A percentile compares a stretch with the other conserved stretches of the same genome.
Evolutionary conservation across 495 filamentous ascomycete species (phyloP).

Genomic region (Tuber microsphaerosporum): DNA sequence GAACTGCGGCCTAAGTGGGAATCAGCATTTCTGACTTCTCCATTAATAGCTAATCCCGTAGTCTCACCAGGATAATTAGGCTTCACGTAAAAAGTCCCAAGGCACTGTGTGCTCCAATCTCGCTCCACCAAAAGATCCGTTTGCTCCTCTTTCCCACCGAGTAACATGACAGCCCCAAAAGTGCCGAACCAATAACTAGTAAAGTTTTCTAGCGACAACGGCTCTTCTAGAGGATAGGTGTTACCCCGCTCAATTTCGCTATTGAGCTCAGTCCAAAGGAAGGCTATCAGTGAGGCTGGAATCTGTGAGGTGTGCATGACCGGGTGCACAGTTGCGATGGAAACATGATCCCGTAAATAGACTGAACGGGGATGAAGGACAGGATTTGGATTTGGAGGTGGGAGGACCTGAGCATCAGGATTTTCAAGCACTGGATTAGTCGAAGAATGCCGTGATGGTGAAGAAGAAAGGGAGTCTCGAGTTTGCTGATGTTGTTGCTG

Average conservation of each 20-base stretch:
- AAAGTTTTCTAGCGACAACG: slow-evolving; percentile 68
- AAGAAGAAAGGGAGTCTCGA: slow-evolving; percentile 33
- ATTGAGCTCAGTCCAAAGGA: slow-evolving; percentile 80
- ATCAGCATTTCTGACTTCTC: slow-evolving; percentile 9
- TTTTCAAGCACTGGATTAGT: slow-evolving; percentile 33
- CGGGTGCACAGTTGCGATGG: slow-evolving; percentile 82
- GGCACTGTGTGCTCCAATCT: slow-evolving; percentile 77
- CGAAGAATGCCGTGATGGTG: slow-evolving; percentile 38
- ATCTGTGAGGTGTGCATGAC: slow-evolving; percentile 69
- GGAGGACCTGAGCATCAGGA: slow-evolving; percentile 22
- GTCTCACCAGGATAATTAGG: slow-evolving; percentile 77
- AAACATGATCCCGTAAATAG: slow-evolving; percentile 80
- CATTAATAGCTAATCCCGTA: not conserved
- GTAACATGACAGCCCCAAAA: slow-evolving; percentile 87
- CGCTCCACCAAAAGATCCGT: slow-evolving; percentile 43
- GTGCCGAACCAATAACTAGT: slow-evolving; percentile 91
- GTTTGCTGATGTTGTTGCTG: slow-evolving; percentile 35
- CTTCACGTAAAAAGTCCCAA: slow-evolving; percentile 94
- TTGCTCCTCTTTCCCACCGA: slow-evolving; percentile 56
- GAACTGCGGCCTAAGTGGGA: slow-evolving; percentile 60
- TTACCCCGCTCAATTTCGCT: slow-evolving; percentile 93
- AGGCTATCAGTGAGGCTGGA: slow-evolving; percentile 65
- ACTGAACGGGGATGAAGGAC: slow-evolving; percentile 68
- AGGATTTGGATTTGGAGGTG: slow-evolving; percentile 31
- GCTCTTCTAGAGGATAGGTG: slow-evolving; percentile 87